These are phyloP conservation scores for Melampsora americana DNA, from an alignment of 1,284 basidiomycete species.

Conservation along the genomic window DNA sequence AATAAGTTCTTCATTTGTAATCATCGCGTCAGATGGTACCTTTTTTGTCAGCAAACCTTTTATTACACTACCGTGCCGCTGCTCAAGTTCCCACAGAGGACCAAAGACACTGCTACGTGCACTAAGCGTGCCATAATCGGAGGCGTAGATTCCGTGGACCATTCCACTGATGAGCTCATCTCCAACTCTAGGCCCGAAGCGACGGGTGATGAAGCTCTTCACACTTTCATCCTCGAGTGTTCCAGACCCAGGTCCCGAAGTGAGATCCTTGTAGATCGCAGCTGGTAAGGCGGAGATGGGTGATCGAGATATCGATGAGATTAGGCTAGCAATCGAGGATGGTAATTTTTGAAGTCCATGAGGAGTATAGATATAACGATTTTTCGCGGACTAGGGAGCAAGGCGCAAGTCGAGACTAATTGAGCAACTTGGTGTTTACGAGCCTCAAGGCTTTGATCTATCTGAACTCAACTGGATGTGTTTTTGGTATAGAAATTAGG, in stretches of 20 bases:
- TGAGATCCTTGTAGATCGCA: constrained; percentile 50
- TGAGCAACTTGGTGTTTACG: neutral
- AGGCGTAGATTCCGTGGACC: constrained; percentile 88
- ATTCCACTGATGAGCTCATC: constrained; percentile 74
- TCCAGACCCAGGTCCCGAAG: constrained; percentile 56
- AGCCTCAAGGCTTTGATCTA: too few species aligned
- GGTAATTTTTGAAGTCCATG: constrained; percentile 59
- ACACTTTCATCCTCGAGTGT: constrained; percentile 69
- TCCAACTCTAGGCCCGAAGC: constrained; percentile 72
- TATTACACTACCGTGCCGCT: constrained; percentile 67
- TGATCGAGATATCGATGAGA: constrained; percentile 53
- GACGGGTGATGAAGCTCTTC: constrained; percentile 70
- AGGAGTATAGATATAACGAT: constrained; percentile 69
- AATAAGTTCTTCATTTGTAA: constrained; percentile 6
- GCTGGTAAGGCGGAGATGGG: constrained; percentile 47
- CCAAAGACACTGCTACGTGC: constrained; percentile 70
- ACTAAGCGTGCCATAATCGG: constrained; percentile 72
- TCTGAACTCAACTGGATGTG: constrained; percentile 27
- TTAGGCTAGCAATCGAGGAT: constrained; percentile 54
- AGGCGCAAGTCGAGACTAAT: neutral
- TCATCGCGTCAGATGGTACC: constrained; percentile 44
- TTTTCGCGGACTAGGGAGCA: constrained; percentile 62
- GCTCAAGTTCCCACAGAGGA: constrained; percentile 67
- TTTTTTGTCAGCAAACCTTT: constrained; percentile 61
- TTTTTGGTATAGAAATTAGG: constrained; percentile 31